A percentile compares a stretch with the other conserved stretches of the same genome.
phyloP scores from a whole-genome alignment of 2,329 filamentous ascomycete species.

The Trichoderma cornu-damae region DNA sequence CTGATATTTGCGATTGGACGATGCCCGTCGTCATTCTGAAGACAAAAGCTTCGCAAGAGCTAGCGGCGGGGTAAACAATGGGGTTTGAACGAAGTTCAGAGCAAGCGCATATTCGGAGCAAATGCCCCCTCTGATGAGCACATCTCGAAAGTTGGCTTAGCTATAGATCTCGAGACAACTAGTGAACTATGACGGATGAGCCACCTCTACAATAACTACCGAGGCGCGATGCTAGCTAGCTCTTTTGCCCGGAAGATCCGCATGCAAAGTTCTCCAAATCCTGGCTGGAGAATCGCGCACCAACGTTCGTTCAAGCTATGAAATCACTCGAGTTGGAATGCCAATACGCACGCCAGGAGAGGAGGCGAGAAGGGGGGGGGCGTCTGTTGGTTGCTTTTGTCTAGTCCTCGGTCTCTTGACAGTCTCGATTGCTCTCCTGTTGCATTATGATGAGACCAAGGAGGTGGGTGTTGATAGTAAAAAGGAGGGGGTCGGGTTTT shows the following conservation, averaged over 20 bases:
- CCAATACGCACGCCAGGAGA: constrained; percentile 6
- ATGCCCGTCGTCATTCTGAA: constrained; percentile 13
- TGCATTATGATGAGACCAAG: background rate
- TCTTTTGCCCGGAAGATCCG: background rate
- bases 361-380: constrained; percentile 9
- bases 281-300: background rate
- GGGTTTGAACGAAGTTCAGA: background rate
- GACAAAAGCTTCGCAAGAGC: constrained; percentile 13
- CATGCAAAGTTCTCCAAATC: background rate
- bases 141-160: constrained; percentile 6
- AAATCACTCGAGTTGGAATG: background rate
- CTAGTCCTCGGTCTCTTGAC: background rate
- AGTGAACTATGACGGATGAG: constrained; percentile 7
- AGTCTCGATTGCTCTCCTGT: background rate
- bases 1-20: constrained; percentile 1
- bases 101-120: background rate
- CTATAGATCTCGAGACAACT: constrained; percentile 14
- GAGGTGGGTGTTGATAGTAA: constrained; percentile 11
- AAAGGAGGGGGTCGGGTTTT: background rate
- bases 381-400: background rate
- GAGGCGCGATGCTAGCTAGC: background rate
- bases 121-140: background rate
- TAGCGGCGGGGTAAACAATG: constrained; percentile 13
- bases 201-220: background rate
- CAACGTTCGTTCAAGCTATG: constrained; percentile 3